Conservation (phyloP, 2,329 filamentous ascomycete species). For the Aspergillus uvarum region DNA sequence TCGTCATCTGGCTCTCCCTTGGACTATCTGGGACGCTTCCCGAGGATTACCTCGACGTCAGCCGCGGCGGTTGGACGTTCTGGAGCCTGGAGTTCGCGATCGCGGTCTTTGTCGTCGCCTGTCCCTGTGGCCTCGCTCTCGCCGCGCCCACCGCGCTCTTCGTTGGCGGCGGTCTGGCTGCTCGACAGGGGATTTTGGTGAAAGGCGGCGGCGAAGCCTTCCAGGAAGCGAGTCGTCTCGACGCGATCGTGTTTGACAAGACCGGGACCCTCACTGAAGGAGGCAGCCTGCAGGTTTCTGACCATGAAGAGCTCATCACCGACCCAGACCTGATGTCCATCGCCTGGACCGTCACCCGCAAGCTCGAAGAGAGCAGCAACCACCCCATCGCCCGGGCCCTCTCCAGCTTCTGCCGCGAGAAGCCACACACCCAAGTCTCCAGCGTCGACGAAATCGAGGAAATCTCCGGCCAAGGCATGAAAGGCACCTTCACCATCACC, state of each 20-base stretch:
- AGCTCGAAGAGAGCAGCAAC: slow-evolving; percentile 59
- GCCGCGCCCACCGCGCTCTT: slow-evolving; percentile 87
- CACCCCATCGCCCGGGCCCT: slow-evolving; percentile 61
- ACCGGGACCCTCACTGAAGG: slow-evolving; percentile 77
- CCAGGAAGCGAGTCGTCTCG: slow-evolving; percentile 75
- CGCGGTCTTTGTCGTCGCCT: slow-evolving; percentile 82
- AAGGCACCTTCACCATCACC: slow-evolving; percentile 49
- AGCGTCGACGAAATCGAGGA: slow-evolving; percentile 49
- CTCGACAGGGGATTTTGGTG: slow-evolving; percentile 75
- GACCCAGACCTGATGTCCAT: slow-evolving; percentile 36
- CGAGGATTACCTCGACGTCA: slow-evolving; percentile 52
- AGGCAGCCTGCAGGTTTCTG: slow-evolving; percentile 57
- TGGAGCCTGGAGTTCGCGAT: slow-evolving; percentile 68
- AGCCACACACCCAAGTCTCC: slow-evolving; percentile 26
- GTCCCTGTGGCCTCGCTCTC: slow-evolving; percentile 78
- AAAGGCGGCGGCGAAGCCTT: slow-evolving; percentile 85
- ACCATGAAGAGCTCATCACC: slow-evolving; percentile 45
- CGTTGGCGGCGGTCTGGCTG: slow-evolving; percentile 76
- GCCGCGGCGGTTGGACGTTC: slow-evolving; percentile 52
- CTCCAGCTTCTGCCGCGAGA: slow-evolving; percentile 47
- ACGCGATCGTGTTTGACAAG: slow-evolving; percentile 84
- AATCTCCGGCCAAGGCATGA: slow-evolving; percentile 58
- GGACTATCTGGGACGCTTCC: slow-evolving; percentile 46
- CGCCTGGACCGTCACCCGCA: slow-evolving; percentile 49
- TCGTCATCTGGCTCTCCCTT: slow-evolving; percentile 48